These are phyloP conservation scores for Calonectria hawksworthii DNA, from an alignment of 2,329 filamentous ascomycete genomes.

Conservation along the genomic window DNA sequence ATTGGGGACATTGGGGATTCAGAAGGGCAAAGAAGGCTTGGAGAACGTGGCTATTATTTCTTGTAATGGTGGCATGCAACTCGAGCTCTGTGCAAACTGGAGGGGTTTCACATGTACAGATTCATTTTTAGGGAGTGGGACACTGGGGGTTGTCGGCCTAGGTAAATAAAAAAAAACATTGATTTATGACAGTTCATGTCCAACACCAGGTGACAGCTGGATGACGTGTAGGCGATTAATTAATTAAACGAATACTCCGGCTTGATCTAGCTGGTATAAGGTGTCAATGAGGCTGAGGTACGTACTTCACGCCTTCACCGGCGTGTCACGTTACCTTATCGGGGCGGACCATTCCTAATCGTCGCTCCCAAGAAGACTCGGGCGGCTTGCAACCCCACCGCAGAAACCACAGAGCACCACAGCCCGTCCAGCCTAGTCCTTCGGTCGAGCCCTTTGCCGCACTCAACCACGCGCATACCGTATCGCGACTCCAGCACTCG, in stretches of 20 bases:
- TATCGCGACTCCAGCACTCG: slow-evolving; percentile 9
- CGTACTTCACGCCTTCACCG: slow-evolving; percentile 17
- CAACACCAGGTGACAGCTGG: slow-evolving; percentile 14
- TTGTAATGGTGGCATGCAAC: slow-evolving; percentile 2
- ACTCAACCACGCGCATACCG: background rate
- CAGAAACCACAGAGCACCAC: slow-evolving; percentile 24
- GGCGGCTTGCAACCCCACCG: slow-evolving; percentile 31
- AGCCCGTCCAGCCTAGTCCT: slow-evolving; percentile 14
- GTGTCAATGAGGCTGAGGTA: slow-evolving; percentile 19
- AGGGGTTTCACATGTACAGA: slow-evolving; percentile 9
- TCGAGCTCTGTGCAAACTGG: slow-evolving; percentile 1
- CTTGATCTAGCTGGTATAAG: background rate
- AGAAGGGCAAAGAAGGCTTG: background rate
- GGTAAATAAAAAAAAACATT: slow-evolving; percentile 5
- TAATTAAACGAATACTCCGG: background rate
- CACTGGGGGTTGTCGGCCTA: background rate
- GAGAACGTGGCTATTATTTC: slow-evolving; percentile 5
- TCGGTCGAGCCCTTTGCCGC: slow-evolving; percentile 4
- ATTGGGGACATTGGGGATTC: slow-evolving; percentile 18
- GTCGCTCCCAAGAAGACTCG: slow-evolving; percentile 22
- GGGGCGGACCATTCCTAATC: slow-evolving; percentile 24
- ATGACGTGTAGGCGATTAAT: slow-evolving; percentile 15
- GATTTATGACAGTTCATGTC: background rate
- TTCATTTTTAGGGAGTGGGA: slow-evolving; percentile 3
- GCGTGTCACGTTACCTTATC: slow-evolving; percentile 44